Percentiles rank a stretch among this genome's conserved stretches.
Conservation (phyloP, 2,329 filamentous ascomycete genomes). For the Blastomyces emzantsi region DNA sequence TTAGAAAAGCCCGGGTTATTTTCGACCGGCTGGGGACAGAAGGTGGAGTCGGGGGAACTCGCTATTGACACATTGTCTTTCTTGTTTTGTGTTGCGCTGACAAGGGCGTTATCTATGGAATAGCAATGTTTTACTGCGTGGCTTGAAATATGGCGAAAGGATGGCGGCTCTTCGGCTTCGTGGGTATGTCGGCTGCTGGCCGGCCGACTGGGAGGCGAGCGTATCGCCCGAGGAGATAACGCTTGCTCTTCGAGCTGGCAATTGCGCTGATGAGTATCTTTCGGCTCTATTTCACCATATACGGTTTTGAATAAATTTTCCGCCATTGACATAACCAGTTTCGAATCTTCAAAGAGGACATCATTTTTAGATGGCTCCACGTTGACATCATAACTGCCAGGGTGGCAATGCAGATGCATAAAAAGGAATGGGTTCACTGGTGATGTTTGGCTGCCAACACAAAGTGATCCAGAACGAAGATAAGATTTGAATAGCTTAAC, state of each 20-base stretch:
- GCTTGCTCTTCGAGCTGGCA: not conserved
- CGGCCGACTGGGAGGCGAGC: too few relatives aligned
- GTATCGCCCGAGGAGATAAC: not conserved
- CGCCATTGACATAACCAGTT: conserved; percentile 35
- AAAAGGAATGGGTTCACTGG: conserved; percentile 48
- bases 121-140: not conserved
- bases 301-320: conserved; percentile 37
- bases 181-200: not conserved
- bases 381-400: conserved; percentile 51
- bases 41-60: not conserved
- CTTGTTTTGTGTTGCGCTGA: not conserved
- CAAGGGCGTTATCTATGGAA: not conserved
- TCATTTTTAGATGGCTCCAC: conserved; percentile 57
- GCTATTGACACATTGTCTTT: not conserved
- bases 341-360: conserved; percentile 47
- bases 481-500: conserved; percentile 43
- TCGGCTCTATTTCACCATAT: conserved; percentile 26
- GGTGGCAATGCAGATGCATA: conserved; percentile 46
- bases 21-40: not conserved
- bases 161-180: not conserved
- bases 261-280: conserved; percentile 5
- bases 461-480: conserved; percentile 32
- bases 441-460: conserved; percentile 15
- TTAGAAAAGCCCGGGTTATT: not conserved
- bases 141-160: not conserved